Conservation (phyloP, 2,329 filamentous ascomycete species). For the Colletotrichum tamarilloi region DNA sequence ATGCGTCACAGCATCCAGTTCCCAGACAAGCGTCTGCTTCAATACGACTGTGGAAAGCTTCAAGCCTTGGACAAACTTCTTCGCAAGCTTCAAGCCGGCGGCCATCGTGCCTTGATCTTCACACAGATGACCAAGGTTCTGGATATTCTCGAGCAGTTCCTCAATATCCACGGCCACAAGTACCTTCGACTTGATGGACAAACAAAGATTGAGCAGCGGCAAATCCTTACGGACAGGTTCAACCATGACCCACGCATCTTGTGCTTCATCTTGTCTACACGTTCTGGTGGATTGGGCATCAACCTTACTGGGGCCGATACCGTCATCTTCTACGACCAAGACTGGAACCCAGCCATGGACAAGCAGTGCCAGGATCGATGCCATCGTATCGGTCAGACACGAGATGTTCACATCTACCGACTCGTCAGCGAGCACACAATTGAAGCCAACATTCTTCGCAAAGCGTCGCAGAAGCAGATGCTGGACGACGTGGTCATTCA, state of each 20-base stretch:
- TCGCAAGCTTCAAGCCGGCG: slow-evolving; percentile 86
- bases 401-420: slow-evolving; percentile 97
- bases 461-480: slow-evolving; percentile 97
- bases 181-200: slow-evolving; percentile 97
- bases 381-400: slow-evolving; percentile 96
- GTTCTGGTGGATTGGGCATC: slow-evolving; percentile 94
- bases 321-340: slow-evolving; percentile 98
- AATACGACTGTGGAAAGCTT: slow-evolving; percentile 97
- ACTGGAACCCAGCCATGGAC: slow-evolving; percentile 99
- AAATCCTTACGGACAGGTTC: slow-evolving; percentile 95
- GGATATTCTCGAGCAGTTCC: slow-evolving; percentile 95
- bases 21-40: slow-evolving; percentile 93
- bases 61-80: slow-evolving; percentile 89
- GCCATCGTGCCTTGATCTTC: slow-evolving; percentile 96
- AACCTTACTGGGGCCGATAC: slow-evolving; percentile 97
- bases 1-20: slow-evolving; percentile 96
- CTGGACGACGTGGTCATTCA: slow-evolving; percentile 98
- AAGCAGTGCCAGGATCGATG: slow-evolving; percentile 98
- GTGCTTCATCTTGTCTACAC: slow-evolving; percentile 94
- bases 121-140: slow-evolving; percentile 99
- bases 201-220: slow-evolving; percentile 94
- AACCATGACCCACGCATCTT: slow-evolving; percentile 94
- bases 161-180: slow-evolving; percentile 97
- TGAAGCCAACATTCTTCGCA: slow-evolving; percentile 96
- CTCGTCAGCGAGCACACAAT: slow-evolving; percentile 95